Evolutionary conservation across 345 rosid species (phyloP).

Genomic region (Populus nigra): DNA sequence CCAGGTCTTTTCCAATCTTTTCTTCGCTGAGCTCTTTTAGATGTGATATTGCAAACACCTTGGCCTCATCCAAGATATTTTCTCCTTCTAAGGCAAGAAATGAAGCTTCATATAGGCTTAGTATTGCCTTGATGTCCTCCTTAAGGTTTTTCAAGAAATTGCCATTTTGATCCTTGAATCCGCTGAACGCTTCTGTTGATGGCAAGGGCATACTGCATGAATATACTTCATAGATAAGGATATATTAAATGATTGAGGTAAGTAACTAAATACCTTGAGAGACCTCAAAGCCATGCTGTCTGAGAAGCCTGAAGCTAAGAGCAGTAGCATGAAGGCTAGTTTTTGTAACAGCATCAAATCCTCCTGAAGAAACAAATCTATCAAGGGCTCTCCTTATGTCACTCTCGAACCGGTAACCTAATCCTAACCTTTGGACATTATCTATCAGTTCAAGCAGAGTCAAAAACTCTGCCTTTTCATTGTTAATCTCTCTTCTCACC

Average conservation of each 20-base stretch:
- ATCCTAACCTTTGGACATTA: conserved; percentile 16
- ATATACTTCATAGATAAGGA: background rate
- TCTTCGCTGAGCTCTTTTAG: background rate
- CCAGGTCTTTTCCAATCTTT: background rate
- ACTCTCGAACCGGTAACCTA: conserved; percentile 1
- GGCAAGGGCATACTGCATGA: background rate
- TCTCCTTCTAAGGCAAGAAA: conserved; percentile 4
- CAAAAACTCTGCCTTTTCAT: background rate
- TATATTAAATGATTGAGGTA: background rate
- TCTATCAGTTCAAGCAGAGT: conserved; percentile 20
- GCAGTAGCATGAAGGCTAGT: conserved; percentile 12
- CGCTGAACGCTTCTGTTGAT: conserved; percentile 16
- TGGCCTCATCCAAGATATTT: conserved; percentile 6
- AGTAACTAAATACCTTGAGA: conserved; percentile 19
- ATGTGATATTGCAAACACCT: background rate
- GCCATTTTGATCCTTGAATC: conserved; percentile 24
- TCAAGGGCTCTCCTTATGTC: conserved; percentile 3
- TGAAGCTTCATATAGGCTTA: conserved; percentile 33
- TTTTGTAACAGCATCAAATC: background rate
- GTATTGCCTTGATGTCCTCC: conserved; percentile 16
- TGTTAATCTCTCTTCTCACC: conserved; percentile 1
- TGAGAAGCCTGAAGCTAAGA: conserved; percentile 25
- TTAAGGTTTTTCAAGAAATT: conserved; percentile 17
- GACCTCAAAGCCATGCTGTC: conserved; percentile 24
- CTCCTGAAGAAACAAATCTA: background rate